These are phyloP conservation scores for Entomortierella beljakovae DNA, from an alignment of 192 early-diverging fungal species.

Conservation along the genomic window DNA sequence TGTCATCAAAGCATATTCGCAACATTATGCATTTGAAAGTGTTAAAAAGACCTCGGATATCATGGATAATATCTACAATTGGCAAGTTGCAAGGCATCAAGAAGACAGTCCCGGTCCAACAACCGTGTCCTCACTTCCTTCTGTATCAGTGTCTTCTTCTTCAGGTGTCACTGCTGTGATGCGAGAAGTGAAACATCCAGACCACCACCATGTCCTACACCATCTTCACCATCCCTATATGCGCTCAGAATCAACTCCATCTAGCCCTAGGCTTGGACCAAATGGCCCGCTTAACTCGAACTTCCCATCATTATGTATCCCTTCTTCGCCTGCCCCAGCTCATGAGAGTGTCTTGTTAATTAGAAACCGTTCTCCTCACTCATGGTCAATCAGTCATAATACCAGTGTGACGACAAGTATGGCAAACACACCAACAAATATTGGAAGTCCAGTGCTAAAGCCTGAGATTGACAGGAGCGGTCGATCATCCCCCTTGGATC, in stretches of 20 bases:
- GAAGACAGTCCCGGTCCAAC: slow-evolving; percentile 47
- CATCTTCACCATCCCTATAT: slow-evolving; percentile 52
- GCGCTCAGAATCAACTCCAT: slow-evolving; percentile 40
- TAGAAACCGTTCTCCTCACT: slow-evolving; percentile 33
- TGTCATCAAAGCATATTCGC: slow-evolving; percentile 51
- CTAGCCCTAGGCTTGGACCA: slow-evolving; percentile 32
- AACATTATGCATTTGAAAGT: slow-evolving; percentile 51
- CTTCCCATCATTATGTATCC: slow-evolving; percentile 48
- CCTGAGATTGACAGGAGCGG: slow-evolving; percentile 32
- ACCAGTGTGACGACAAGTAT: slow-evolving; percentile 46
- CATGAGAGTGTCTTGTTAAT: slow-evolving; percentile 36
- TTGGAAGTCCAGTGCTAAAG: slow-evolving; percentile 31
- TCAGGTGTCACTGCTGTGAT: slow-evolving; percentile 20
- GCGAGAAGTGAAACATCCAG: slow-evolving; percentile 51
- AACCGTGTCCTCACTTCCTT: slow-evolving; percentile 5
- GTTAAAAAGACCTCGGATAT: slow-evolving; percentile 55
- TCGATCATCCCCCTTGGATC: slow-evolving; percentile 39
- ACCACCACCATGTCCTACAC: slow-evolving; percentile 50
- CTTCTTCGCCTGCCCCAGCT: slow-evolving; percentile 42
- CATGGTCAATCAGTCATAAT: slow-evolving; percentile 32
- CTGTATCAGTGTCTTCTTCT: slow-evolving; percentile 30
- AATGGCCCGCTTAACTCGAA: slow-evolving; percentile 10
- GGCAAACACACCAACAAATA: slow-evolving; percentile 30
- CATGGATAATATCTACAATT: slow-evolving; percentile 56
- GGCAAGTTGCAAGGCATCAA: slow-evolving; percentile 52